A percentile compares a stretch with the other conserved stretches of the same genome.
phyloP scores from a whole-genome alignment of 1,139 yeast genomes.

The Hyphopichia fennica region DNA sequence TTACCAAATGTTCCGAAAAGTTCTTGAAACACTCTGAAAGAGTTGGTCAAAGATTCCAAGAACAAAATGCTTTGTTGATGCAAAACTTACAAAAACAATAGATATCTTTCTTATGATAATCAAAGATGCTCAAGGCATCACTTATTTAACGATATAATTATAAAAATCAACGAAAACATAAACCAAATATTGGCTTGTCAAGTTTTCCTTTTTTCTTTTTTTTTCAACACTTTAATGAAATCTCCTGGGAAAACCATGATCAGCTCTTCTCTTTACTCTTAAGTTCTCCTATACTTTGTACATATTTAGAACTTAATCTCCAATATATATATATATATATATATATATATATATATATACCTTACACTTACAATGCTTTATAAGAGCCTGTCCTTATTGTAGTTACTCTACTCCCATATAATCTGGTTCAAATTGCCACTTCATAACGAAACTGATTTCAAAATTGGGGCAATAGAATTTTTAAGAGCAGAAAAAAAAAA shows the following conservation, averaged over 20 bases:
- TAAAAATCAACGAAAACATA: neutral
- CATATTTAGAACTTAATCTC: neutral
- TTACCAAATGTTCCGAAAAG: conserved; percentile 92
- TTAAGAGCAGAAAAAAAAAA: neutral
- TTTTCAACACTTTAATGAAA: too few species aligned
- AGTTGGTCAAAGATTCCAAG: conserved; percentile 98
- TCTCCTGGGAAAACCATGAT: neutral
- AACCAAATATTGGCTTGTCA: neutral
- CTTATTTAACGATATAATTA: neutral
- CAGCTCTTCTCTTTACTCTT: neutral
- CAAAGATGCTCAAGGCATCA: neutral
- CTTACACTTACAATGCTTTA: too few species aligned
- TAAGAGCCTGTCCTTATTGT: too few species aligned
- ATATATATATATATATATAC: too few species aligned
- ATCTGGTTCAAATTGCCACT: neutral
- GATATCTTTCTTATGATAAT: neutral
- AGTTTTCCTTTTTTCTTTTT: neutral
- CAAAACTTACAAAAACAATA: conserved; percentile 44
- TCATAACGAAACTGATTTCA: neutral
- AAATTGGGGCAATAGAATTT: neutral
- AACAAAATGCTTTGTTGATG: conserved; percentile 71
- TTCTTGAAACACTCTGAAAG: conserved; percentile 98
- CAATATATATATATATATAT: neutral
- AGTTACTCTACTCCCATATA: too few species aligned
- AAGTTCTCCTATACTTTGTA: conserved; percentile 1